Conservation (phyloP, 1,139 yeast species). For the Taphrina deformans region DNA sequence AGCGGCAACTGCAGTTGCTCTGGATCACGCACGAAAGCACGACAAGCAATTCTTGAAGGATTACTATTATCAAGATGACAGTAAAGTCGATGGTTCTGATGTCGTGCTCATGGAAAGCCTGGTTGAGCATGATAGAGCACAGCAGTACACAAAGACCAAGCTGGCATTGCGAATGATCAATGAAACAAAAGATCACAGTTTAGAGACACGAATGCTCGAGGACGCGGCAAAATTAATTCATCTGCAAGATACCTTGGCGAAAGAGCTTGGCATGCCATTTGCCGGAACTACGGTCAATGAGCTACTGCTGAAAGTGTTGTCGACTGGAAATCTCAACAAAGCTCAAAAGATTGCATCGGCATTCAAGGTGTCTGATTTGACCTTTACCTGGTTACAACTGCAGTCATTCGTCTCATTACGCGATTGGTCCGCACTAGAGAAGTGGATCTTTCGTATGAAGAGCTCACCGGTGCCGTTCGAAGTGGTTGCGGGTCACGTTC, state of each 20-base stretch:
- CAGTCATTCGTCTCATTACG: conserved; percentile 55
- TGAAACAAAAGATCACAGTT: conserved; percentile 42
- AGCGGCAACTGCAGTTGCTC: conserved; percentile 51
- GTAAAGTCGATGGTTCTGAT: conserved; percentile 52
- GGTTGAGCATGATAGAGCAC: conserved; percentile 35
- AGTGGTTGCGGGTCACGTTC: conserved; percentile 59
- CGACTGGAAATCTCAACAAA: conserved; percentile 59
- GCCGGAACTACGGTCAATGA: conserved; percentile 56
- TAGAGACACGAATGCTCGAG: conserved; percentile 47
- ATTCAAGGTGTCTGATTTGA: conserved; percentile 63
- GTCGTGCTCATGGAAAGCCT: conserved; percentile 46
- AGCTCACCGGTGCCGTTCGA: conserved; percentile 75
- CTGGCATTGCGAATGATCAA: conserved; percentile 42
- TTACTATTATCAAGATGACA: conserved; percentile 63
- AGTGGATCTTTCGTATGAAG: conserved; percentile 50
- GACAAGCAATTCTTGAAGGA: conserved; percentile 51
- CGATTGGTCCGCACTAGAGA: conserved; percentile 63
- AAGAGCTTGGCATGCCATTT: conserved; percentile 59
- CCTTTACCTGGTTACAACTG: conserved; percentile 64
- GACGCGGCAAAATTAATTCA: conserved; percentile 48
- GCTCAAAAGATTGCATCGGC: conserved; percentile 61
- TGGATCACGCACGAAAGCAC: conserved; percentile 47
- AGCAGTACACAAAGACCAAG: conserved; percentile 40
- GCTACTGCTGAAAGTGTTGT: conserved; percentile 57
- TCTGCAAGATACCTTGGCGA: conserved; percentile 43